These are phyloP conservation scores for Syncephalastrum monosporum DNA, from an alignment of 371 early-diverging fungal genomes.

Conservation along the genomic window DNA sequence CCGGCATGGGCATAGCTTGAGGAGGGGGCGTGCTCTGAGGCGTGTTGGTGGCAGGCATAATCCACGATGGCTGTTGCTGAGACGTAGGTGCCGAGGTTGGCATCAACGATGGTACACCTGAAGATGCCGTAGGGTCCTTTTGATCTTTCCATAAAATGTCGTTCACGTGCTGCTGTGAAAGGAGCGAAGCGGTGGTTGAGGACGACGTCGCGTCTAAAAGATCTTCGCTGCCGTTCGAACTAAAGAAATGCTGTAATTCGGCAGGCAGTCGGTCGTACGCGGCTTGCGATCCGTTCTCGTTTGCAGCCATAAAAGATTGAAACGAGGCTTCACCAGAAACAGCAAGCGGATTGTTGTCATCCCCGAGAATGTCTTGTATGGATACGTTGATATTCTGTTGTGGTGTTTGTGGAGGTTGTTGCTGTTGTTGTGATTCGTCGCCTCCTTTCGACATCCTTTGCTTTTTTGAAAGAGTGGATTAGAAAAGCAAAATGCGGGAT, in stretches of 20 bases:
- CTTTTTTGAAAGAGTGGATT: slow-evolving; percentile 1
- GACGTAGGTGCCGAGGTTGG: slow-evolving; percentile 4
- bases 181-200: slow-evolving; percentile 1
- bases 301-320: slow-evolving; percentile 31
- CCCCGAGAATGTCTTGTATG: slow-evolving; percentile 34
- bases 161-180: slow-evolving; percentile 7
- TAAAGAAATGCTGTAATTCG: slow-evolving; percentile 38
- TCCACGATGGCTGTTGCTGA: too few relatives aligned
- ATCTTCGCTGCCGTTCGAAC: slow-evolving; percentile 34
- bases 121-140: background rate
- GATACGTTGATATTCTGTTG: slow-evolving; percentile 25
- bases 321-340: slow-evolving; percentile 32
- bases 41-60: too few relatives aligned
- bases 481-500: slow-evolving; percentile 2
- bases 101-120: slow-evolving; percentile 4
- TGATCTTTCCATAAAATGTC: slow-evolving; percentile 13
- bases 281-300: slow-evolving; percentile 10
- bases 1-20: background rate
- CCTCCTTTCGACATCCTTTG: slow-evolving; percentile 15
- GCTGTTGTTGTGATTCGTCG: slow-evolving; percentile 11
- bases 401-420: slow-evolving; percentile 5
- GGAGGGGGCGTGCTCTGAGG: background rate
- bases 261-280: slow-evolving; percentile 38
- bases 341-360: slow-evolving; percentile 16
- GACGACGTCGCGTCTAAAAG: slow-evolving; percentile 11